Base-by-base conservation (phyloP, 2,329 filamentous ascomycete species). In the Fusarium hostae region DNA sequence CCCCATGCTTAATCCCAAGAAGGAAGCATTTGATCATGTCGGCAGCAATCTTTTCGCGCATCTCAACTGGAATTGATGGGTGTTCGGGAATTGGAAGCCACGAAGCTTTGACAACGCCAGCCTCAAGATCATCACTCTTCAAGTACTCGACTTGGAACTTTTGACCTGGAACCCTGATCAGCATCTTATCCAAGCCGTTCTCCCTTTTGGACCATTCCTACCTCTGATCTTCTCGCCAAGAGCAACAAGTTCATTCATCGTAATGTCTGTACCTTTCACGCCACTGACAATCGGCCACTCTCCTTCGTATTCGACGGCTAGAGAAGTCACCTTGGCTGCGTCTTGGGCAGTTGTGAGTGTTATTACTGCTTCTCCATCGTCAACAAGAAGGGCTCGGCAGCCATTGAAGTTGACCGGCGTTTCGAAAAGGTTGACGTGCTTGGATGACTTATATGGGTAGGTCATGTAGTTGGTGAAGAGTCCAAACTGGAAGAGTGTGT, bases 391-490 rank as follows among this genome's bases (percentile, higher is more conserved):
- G 2, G 82, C 84, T 16, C 84, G 83, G 2, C 80, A 76, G 9
- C 80, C 76, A 16, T 82, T n/a, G 35, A 84, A 82, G 71, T 85
- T 80, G 35, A 85, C 75, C 2, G 79, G 63, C 0, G 70, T 80
- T 20, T 85, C 77, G 3, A 85, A 74, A 1, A 81, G 77, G 2
- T 78, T 71, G 1, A 89, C 72, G 35, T 86, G 79, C 39, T 83
- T 85, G 10, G 83, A 76, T 0, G 86, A 83, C 44, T 82, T 80
- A 61, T 85, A 75, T 0, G 88, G 87, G 55, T 79, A 84, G 2
- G 85, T 86, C 37, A 89, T 80, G 78, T 89, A 89, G 75, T 90
- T 82, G 28, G 86, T 73, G 73, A 89, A 88, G 3, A 88, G 71
- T 1, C 86, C 87, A 0, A 85, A 85, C 40, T 89, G 86, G 71